Base-by-base conservation (phyloP, 2,329 filamentous ascomycete species). In the Cladobotryum mycophilum region DNA sequence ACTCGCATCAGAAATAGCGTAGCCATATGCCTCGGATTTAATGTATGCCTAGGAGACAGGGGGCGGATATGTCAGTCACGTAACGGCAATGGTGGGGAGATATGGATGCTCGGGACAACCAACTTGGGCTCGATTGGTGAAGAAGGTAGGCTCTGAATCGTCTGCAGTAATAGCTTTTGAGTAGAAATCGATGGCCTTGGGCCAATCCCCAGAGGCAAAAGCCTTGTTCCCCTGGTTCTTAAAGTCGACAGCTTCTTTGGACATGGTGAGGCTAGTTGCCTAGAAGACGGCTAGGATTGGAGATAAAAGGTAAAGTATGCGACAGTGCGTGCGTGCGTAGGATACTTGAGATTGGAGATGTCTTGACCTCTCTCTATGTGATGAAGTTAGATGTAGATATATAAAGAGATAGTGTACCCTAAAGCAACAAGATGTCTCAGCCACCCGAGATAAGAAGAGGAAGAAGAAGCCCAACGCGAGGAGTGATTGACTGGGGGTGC, bases 211-310 rank as follows among this genome's bases (percentile, higher is more conserved):
- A 33, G 83, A 76, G 51, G 84, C 82, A 71, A 97, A 97, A 48
- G 90, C 90, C 64, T 91, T 88, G 72, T 99, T 99, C 67, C 93
- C 93, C 70, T 95, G 81, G 70, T 95, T 86, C 76, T 99, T 99
- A 61, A 95, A 76, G 65, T 85, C 86, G 59, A 84, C 80, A 47
- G 92, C 92, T 68, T 88, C 82, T 67, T 88, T 60, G 53, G 72
- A 62, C 73, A 77, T 77, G 57, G 56, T 53, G 54, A 55, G 43
- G 61, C 46, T 25, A 35, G 20, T 20, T 20, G 5, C 20, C 20
- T 20, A 20, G 20, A 20, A 20, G 20, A 5, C 20, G 44, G 22
- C 43, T 18, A 48, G 36, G 51, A 45, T 41, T 52, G 46, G 47
- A 38, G 41, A 30, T 44, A 37, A 38, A 45, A 36, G 25, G 44